These are phyloP conservation scores for Glycine tomentella DNA, from an alignment of 306 rosid species.

Conservation along the genomic window DNA sequence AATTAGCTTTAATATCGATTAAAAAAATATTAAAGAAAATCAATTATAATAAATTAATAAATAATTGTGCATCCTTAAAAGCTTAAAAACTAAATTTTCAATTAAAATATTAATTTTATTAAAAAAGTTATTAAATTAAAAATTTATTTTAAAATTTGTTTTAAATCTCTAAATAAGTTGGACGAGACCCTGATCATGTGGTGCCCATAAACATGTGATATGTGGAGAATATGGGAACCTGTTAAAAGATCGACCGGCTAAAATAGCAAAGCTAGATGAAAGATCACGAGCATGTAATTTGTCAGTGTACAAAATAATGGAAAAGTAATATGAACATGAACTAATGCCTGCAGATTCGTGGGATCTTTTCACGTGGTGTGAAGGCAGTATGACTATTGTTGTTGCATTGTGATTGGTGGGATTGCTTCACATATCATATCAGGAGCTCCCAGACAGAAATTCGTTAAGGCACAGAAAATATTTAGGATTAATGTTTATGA, in stretches of 20 bases:
- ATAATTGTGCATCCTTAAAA: too few species aligned
- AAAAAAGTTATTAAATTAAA: too few species aligned
- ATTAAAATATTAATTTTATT: too few species aligned
- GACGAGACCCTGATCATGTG: background rate
- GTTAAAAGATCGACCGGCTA: background rate
- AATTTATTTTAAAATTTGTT: too few species aligned
- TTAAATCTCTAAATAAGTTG: too few species aligned
- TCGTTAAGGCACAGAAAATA: too few species aligned
- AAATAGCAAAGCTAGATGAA: background rate
- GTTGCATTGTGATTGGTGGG: constrained; percentile 20
- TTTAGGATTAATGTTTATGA: too few species aligned
- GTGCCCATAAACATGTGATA: constrained; percentile 21
- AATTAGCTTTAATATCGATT: too few species aligned
- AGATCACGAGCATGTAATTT: constrained; percentile 17
- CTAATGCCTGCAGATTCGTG: background rate
- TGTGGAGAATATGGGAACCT: background rate
- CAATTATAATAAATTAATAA: too few species aligned
- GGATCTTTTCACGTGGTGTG: background rate
- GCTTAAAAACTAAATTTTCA: too few species aligned
- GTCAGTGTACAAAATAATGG: background rate
- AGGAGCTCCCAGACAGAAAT: too few species aligned
- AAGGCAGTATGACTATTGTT: background rate
- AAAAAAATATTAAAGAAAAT: too few species aligned
- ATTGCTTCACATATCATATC: background rate
- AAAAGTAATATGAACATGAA: background rate